These are phyloP conservation scores for Amanita rubescens DNA, from an alignment of 768 basidiomycete species.

Conservation along the genomic window DNA sequence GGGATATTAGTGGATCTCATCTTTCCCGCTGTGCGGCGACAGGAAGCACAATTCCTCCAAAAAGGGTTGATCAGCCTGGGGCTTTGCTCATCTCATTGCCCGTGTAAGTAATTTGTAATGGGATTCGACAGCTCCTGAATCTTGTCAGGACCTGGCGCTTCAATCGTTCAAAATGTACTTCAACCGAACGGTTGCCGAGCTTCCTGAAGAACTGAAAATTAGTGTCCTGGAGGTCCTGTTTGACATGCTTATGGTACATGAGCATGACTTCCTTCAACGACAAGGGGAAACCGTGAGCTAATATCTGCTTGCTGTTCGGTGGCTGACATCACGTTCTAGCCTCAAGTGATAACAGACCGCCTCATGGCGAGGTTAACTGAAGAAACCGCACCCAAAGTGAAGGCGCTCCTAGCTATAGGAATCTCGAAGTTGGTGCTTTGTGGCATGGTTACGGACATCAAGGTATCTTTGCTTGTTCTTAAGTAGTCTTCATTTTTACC, in stretches of 20 bases:
- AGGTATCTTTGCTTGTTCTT: conserved; percentile 34
- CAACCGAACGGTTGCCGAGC: conserved; percentile 35
- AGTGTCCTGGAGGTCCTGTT: conserved; percentile 82
- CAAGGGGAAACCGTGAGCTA: conserved; percentile 35
- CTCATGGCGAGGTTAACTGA: conserved; percentile 48
- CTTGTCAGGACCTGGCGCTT: conserved; percentile 47
- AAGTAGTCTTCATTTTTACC: not conserved
- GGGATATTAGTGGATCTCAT: conserved; percentile 82
- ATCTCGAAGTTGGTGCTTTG: conserved; percentile 84
- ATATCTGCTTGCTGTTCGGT: not conserved
- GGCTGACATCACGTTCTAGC: conserved; percentile 17
- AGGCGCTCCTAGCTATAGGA: conserved; percentile 75
- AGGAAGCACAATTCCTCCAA: conserved; percentile 75
- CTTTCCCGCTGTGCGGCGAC: conserved; percentile 83
- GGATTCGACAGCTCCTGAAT: not conserved
- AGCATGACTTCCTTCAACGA: conserved; percentile 62
- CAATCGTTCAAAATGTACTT: conserved; percentile 79
- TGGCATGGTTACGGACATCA: conserved; percentile 74
- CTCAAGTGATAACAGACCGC: conserved; percentile 36
- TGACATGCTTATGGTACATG: conserved; percentile 87
- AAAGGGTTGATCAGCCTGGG: conserved; percentile 77
- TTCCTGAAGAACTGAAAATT: conserved; percentile 41
- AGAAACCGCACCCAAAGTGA: conserved; percentile 65
- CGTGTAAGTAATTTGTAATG: not conserved
- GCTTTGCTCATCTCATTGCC: conserved; percentile 76